Evolutionary conservation across 345 rosid genomes (phyloP), one percentile per base, ranked within the genome.

Genomic region (Boechera divaricarpa): DNA sequence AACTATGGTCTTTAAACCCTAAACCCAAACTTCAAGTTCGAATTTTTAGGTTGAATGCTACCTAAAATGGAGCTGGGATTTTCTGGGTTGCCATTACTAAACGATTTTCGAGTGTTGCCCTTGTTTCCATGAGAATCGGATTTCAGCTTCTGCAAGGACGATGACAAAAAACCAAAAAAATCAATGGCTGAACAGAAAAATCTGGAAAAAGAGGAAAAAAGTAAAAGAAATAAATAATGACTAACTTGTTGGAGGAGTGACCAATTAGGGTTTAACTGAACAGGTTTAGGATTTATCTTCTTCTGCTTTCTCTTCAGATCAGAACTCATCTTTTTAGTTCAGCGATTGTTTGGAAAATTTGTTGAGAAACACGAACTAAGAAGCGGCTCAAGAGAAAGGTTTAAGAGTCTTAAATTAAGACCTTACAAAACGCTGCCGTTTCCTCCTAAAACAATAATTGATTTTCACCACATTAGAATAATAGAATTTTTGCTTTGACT

Each of bases 181-280:
- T 31, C 54, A 38, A 68, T 53, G 47, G 36, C 2, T 16, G 32
- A 39, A 26, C 47, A 60, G 2, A 44, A 42, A 32, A 35, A 13
- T 60, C n/a, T 3, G 15, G 0, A 70, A 38, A 13, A 36, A 29
- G 15, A 59, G 11, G 35, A 8, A 38, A 59, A 8, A 49, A 5
- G 38, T 24, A 52, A 58, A 28, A 52, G 74, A 57, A 32, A 53
- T 70, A 71, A 65, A 60, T 32, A 33, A 31, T 53, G 49, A 64
- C 54, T 3, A 64, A 90, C 96, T 83, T 85, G 93, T 75, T 86
- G 96, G 68, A 92, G 96, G 62, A 82, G 88, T 77, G 85, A 87
- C 98, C 98, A 92, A 78, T 92, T 92, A 44, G 98, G 98, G 78
- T 92, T 92, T 16, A 82, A 76, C 48, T 74, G 81, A 65, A 77